Percentiles rank a stretch among this genome's conserved stretches.
Evolutionary conservation across 768 basidiomycete genomes (phyloP).

Genomic region (Panellus pusillus): DNA sequence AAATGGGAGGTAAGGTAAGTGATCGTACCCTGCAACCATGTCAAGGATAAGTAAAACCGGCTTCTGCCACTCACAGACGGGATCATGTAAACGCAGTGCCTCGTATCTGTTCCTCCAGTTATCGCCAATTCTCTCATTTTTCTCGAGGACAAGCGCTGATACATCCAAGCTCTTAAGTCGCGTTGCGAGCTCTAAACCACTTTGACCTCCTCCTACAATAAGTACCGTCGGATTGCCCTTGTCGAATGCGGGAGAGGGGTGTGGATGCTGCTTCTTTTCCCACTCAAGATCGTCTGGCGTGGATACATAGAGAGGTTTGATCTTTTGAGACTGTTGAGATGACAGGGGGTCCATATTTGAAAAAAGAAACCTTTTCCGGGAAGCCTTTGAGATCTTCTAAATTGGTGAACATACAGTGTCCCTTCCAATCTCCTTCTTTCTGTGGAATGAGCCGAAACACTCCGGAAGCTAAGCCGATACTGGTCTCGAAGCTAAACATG

Average conservation of each 20-base stretch:
- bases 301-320: too few relatives aligned
- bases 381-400: slow-evolving; percentile 54
- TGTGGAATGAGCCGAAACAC: slow-evolving; percentile 55
- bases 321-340: too few relatives aligned
- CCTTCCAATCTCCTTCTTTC: slow-evolving; percentile 51
- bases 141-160: slow-evolving; percentile 56
- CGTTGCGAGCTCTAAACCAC: slow-evolving; percentile 64
- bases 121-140: slow-evolving; percentile 54
- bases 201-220: slow-evolving; percentile 66
- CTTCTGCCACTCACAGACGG: slow-evolving; percentile 42
- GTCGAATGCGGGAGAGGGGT: slow-evolving; percentile 47
- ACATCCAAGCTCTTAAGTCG: slow-evolving; percentile 63
- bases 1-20: too few relatives aligned
- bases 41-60: slow-evolving; percentile 52
- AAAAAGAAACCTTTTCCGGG: slow-evolving; percentile 43
- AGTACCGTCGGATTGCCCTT: slow-evolving; percentile 59
- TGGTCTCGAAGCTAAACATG: slow-evolving; percentile 57
- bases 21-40: slow-evolving; percentile 32
- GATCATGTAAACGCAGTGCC: slow-evolving; percentile 54
- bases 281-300: slow-evolving; percentile 34
- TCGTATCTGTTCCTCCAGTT: slow-evolving; percentile 65
- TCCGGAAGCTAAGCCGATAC: slow-evolving; percentile 49
- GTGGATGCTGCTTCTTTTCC: too few relatives aligned
- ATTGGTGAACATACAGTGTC: slow-evolving; percentile 58
- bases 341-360: too few relatives aligned